Evolutionary conservation across 495 filamentous ascomycete genomes (phyloP).

Genomic region (Xylaria castorea): DNA sequence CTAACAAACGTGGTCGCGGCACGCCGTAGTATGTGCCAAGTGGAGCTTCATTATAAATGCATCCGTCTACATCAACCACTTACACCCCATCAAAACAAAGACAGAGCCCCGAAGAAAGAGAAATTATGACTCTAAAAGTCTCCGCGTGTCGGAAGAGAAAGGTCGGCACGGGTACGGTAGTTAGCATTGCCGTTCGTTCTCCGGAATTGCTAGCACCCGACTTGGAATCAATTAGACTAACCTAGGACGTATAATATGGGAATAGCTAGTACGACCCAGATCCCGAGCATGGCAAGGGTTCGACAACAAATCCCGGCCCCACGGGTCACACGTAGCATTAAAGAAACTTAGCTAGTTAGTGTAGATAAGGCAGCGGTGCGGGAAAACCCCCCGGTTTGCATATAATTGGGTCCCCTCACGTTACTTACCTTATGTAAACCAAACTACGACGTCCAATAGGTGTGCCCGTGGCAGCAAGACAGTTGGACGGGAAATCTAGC

Average conservation of each 20-base stretch:
- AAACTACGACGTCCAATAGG: conserved; percentile 8
- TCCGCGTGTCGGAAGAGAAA: neutral
- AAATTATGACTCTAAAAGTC: neutral
- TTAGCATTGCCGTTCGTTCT: neutral
- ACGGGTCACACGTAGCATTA: conserved; percentile 18
- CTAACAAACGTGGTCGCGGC: neutral
- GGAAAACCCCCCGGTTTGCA: neutral
- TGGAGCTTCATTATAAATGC: neutral
- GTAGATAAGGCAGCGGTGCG: conserved; percentile 11
- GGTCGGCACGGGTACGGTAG: neutral
- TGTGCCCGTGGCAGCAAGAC: conserved; percentile 7
- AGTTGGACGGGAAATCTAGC: neutral
- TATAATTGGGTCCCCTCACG: neutral
- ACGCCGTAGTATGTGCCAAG: neutral
- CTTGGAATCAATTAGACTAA: conserved; percentile 25
- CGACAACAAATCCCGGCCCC: conserved; percentile 39
- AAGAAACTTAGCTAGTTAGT: too few species aligned
- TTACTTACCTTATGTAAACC: conserved; percentile 14
- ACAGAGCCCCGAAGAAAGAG: neutral
- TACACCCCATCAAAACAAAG: neutral
- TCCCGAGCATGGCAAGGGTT: conserved; percentile 31
- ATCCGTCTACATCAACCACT: neutral
- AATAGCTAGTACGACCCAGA: conserved; percentile 38
- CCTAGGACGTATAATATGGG: conserved; percentile 28
- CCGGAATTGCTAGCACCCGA: neutral